These are phyloP conservation scores for Luffa aegyptiaca DNA, from an alignment of 306 rosid species.

Conservation along the genomic window DNA sequence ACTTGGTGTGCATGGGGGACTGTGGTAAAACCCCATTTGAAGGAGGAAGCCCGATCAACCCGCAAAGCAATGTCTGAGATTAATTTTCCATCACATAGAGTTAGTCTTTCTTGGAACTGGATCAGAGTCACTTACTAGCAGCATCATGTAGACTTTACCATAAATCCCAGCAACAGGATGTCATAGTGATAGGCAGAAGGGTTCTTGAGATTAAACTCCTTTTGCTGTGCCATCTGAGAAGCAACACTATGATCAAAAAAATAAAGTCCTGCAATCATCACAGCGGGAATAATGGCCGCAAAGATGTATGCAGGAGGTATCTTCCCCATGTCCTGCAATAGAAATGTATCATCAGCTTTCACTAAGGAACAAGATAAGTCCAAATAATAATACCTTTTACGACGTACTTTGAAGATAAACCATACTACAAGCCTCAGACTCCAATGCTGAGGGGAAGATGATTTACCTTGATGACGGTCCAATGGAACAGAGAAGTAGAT, in stretches of 20 bases:
- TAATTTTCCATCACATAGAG: conserved; percentile 11
- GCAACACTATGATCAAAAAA: conserved; percentile 93
- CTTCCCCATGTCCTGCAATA: conserved; percentile 70
- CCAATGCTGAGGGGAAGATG: not conserved
- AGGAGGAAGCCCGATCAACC: conserved; percentile 79
- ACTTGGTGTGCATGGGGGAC: conserved; percentile 93
- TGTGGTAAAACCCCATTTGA: conserved; percentile 92
- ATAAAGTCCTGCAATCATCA: conserved; percentile 81
- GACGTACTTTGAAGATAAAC: not conserved
- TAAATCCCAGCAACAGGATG: conserved; percentile 57
- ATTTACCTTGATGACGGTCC: conserved; percentile 67
- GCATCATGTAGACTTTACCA: conserved; percentile 25
- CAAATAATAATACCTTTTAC: not conserved
- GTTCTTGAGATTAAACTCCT: conserved; percentile 81
- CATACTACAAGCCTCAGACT: not conserved
- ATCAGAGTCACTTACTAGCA: not conserved
- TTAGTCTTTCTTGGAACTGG: not conserved
- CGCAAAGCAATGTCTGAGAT: conserved; percentile 72
- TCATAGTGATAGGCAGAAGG: conserved; percentile 87
- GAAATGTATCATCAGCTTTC: conserved; percentile 3
- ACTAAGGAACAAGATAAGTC: not conserved
- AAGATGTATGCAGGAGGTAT: conserved; percentile 52
- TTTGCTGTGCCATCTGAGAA: conserved; percentile 78
- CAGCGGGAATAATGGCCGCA: conserved; percentile 66
- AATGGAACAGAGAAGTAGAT: conserved; percentile 52